Base-by-base conservation (phyloP, 129 eudicot genomes). In the Lactuca saligna region DNA sequence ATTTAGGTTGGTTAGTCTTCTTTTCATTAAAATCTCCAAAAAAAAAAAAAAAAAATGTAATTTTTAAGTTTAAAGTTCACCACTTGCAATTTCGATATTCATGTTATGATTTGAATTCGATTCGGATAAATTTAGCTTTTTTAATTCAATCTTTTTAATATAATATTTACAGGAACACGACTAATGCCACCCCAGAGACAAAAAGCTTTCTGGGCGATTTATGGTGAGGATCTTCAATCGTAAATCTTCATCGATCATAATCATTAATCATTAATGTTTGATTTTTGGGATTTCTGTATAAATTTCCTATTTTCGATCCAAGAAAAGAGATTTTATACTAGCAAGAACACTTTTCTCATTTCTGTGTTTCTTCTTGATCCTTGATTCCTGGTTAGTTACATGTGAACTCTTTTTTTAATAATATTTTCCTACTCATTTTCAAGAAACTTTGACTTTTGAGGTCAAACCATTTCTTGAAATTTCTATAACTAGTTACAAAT, bases 131-230 rank as follows among this genome's bases (percentile, higher is more conserved):
- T 29, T 71, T 53, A 25, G 12, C 37, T 51, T 8, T 25, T 35
- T 62, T 73, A 39, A 17, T 17, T 12, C 7, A 20, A 20, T 65
- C 38, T 3, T 46, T 61, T 63, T 74, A 1, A 7, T 63, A 54
- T 42, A 37, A 4, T 49, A 61, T 70, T 81, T 68, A 34, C 86
- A 94, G 99, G 99, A 55, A 94, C 99, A 33, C 60, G 79, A 75
- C 82, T 94, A 41, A 94, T 94, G 99, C 90, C 99, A 31, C 97
- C 97, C 0, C 94, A 87, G 76, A 94, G 88, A 66, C 84, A 90
- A 67, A 87, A 74, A 78, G 99, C 99, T 57, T 87, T 89, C 51
- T 94, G 99, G 99, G 99, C 99, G n/a, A 94, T 94, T 65, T 94
- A 94, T 49, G 99, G 99, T 90, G 55, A 79, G 85, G 39, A 49